Conservation (phyloP, 1,139 yeast species). For the Blastobotrys illinoisensis region DNA sequence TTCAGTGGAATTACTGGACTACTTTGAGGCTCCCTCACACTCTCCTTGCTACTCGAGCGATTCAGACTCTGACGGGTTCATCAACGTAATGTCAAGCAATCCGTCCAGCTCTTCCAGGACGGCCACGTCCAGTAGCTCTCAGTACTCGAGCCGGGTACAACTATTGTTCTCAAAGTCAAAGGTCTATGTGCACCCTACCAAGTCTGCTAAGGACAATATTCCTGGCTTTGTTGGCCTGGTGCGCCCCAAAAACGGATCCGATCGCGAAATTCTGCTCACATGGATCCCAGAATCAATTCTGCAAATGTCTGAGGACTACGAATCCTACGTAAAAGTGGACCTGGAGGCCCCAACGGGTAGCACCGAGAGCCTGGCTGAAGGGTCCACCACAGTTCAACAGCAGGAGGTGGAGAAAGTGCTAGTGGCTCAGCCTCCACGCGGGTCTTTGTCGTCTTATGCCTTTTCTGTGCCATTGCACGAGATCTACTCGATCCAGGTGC, state of each 20-base stretch:
- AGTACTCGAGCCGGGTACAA: slow-evolving; percentile 22
- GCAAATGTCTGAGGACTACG: slow-evolving; percentile 43
- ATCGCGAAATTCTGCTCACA: slow-evolving; percentile 57
- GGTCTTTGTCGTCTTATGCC: slow-evolving; percentile 56
- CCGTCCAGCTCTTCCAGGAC: neutral
- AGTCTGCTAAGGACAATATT: slow-evolving; percentile 66
- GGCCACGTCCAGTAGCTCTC: neutral
- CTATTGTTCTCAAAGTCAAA: slow-evolving; percentile 38
- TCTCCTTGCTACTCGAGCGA: neutral
- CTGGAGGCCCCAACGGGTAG: slow-evolving; percentile 19
- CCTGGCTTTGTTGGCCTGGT: slow-evolving; percentile 69
- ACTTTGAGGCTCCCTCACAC: neutral
- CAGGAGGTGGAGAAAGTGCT: slow-evolving; percentile 26
- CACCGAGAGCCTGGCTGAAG: neutral
- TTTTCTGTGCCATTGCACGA: slow-evolving; percentile 56
- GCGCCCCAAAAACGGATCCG: slow-evolving; percentile 45
- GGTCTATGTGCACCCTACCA: slow-evolving; percentile 74
- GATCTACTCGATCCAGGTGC: slow-evolving; percentile 71
- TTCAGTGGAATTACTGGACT: neutral
- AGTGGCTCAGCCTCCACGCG: slow-evolving; percentile 48
- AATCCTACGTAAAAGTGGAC: slow-evolving; percentile 50
- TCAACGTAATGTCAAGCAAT: neutral
- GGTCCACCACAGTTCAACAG: neutral
- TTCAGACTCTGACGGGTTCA: neutral
- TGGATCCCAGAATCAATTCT: slow-evolving; percentile 69